Evolutionary conservation across 371 early-diverging fungal species (phyloP).

Genomic region (Quaeritorhiza haematococci): DNA sequence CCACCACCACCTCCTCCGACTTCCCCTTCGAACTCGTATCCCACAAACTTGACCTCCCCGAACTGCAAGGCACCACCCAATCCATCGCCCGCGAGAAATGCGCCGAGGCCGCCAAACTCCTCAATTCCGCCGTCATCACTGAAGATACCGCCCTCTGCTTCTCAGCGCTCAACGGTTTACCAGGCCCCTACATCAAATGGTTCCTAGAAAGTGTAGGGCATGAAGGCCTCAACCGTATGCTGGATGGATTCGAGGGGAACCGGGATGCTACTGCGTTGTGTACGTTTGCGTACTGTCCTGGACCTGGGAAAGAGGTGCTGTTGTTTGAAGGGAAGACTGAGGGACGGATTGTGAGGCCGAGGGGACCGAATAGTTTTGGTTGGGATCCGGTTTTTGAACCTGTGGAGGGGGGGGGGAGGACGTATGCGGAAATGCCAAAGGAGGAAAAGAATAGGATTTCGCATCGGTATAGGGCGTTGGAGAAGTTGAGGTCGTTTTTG

Average conservation of each 20-base stretch:
- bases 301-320: slow-evolving; percentile 80
- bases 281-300: slow-evolving; percentile 81
- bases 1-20: slow-evolving; percentile 43
- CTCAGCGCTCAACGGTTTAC: slow-evolving; percentile 85
- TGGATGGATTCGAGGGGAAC: slow-evolving; percentile 80
- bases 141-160: slow-evolving; percentile 95
- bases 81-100: slow-evolving; percentile 81
- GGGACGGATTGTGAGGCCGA: slow-evolving; percentile 83
- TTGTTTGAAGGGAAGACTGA: slow-evolving; percentile 84
- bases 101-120: slow-evolving; percentile 59
- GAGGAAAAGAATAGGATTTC: slow-evolving; percentile 83
- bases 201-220: slow-evolving; percentile 79
- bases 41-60: slow-evolving; percentile 74
- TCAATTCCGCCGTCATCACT: slow-evolving; percentile 79
- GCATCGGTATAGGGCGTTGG: slow-evolving; percentile 76
- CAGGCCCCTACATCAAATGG: slow-evolving; percentile 83
- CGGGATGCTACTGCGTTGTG: slow-evolving; percentile 81
- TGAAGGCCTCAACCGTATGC: slow-evolving; percentile 74
- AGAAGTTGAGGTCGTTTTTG: slow-evolving; percentile 50
- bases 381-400: slow-evolving; percentile 96
- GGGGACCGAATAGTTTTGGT: slow-evolving; percentile 76
- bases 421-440: slow-evolving; percentile 89
- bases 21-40: slow-evolving; percentile 40
- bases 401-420: slow-evolving; percentile 58
- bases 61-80: slow-evolving; percentile 75